phyloP scores from a whole-genome alignment of 176 grass and related monocot species.

The Oryza longistaminata region DNA sequence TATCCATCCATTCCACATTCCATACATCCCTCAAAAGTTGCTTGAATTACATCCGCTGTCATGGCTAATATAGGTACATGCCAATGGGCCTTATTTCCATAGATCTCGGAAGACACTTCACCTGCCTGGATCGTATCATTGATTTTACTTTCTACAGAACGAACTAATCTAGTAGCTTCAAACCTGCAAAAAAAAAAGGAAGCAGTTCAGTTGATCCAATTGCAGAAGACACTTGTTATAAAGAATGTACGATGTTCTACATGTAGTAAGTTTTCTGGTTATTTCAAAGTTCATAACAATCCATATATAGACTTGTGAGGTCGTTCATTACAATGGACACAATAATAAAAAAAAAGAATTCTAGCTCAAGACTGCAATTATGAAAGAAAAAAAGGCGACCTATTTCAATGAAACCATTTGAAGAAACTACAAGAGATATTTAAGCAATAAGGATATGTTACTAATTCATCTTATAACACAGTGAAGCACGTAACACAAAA shows the following conservation, averaged over 20 bases:
- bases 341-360: not conserved
- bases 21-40: constrained; percentile 66
- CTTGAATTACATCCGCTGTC: constrained; percentile 89
- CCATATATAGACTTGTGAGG: not conserved
- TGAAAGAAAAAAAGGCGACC: not conserved
- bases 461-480: constrained; percentile 6
- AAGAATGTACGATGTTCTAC: not conserved
- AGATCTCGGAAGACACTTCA: constrained; percentile 29
- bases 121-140: constrained; percentile 50
- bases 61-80: constrained; percentile 78
- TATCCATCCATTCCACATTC: constrained; percentile 81
- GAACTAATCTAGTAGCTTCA: constrained; percentile 66
- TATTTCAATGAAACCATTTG: not conserved
- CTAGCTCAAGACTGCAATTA: not conserved
- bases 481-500: not conserved
- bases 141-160: constrained; percentile 50
- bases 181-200: constrained; percentile 48
- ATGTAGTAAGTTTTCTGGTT: not conserved
- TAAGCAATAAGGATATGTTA: not conserved
- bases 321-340: not conserved
- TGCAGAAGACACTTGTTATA: constrained; percentile 8
- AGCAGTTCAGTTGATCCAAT: not conserved
- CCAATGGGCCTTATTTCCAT: constrained; percentile 49
- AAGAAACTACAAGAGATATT: not conserved
- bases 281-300: not conserved